Percentiles rank a stretch among this genome's conserved stretches.
Evolutionary conservation across 2,329 filamentous ascomycete species (phyloP).

Genomic region (Calycina marina): DNA sequence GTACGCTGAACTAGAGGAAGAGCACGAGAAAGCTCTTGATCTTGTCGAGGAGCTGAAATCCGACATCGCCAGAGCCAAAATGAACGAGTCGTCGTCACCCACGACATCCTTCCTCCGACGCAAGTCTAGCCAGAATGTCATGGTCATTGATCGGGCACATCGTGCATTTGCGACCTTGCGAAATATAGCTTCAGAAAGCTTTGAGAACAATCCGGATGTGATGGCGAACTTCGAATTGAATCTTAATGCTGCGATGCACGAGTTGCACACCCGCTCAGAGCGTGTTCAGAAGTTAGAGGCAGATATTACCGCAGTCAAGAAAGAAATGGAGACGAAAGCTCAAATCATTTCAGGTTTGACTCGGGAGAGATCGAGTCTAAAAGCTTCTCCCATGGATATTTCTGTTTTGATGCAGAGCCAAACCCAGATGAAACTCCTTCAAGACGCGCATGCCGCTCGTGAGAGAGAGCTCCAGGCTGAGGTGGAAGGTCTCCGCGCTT

Average conservation of each 20-base stretch:
- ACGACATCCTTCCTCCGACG: constrained; percentile 72
- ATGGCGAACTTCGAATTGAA: constrained; percentile 91
- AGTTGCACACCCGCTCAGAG: constrained; percentile 75
- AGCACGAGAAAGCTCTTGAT: constrained; percentile 69
- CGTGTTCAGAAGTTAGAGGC: constrained; percentile 80
- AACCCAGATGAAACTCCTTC: constrained; percentile 59
- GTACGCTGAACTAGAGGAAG: constrained; percentile 69
- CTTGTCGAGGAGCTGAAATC: constrained; percentile 85
- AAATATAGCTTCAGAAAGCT: constrained; percentile 75
- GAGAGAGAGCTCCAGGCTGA: constrained; percentile 64
- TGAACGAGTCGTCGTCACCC: constrained; percentile 40
- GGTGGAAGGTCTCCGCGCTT: constrained; percentile 47
- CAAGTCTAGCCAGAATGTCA: constrained; percentile 81
- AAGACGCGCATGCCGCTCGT: constrained; percentile 54
- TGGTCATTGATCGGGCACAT: constrained; percentile 80
- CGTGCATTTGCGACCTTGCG: constrained; percentile 80
- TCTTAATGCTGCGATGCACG: constrained; percentile 81
- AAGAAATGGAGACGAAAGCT: constrained; percentile 95
- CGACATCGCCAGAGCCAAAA: constrained; percentile 66
- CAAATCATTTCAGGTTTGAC: constrained; percentile 90
- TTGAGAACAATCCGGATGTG: constrained; percentile 66
- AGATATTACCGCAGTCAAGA: constrained; percentile 69
- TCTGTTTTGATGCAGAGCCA: constrained; percentile 80
- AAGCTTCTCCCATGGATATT: constrained; percentile 75
- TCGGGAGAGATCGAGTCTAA: constrained; percentile 81